These are phyloP conservation scores for Penicillium capsulatum DNA, from an alignment of 2,329 filamentous ascomycete species.

Conservation along the genomic window DNA sequence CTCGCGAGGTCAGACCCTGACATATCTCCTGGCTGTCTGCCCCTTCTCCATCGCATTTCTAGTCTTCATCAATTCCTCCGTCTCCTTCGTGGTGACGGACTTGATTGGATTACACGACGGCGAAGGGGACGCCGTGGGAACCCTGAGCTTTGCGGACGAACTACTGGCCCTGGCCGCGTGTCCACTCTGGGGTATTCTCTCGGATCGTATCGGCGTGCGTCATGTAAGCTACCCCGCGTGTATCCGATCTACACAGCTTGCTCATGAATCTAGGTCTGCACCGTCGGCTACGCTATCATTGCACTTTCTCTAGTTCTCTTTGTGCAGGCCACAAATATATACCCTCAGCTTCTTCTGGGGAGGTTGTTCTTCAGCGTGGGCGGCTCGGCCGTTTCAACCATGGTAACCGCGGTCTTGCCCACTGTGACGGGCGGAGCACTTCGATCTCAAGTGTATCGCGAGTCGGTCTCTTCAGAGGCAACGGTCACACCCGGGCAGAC, in stretches of 20 bases:
- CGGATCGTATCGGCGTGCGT: slow-evolving; percentile 47
- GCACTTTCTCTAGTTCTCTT: slow-evolving; percentile 72
- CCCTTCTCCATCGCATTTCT: slow-evolving; percentile 63
- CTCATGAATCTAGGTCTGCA: slow-evolving; percentile 44
- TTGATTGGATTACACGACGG: slow-evolving; percentile 53
- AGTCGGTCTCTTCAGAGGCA: slow-evolving; percentile 56
- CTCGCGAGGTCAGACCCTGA: slow-evolving; percentile 53
- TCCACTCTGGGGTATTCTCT: slow-evolving; percentile 48
- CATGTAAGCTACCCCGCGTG: slow-evolving; percentile 34
- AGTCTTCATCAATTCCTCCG: slow-evolving; percentile 61
- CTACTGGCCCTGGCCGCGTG: slow-evolving; percentile 47
- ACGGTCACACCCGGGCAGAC: slow-evolving; percentile 55
- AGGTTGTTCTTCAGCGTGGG: slow-evolving; percentile 85
- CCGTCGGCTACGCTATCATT: slow-evolving; percentile 77
- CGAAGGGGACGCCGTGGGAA: slow-evolving; percentile 59
- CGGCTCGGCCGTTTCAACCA: slow-evolving; percentile 89
- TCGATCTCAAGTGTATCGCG: slow-evolving; percentile 43
- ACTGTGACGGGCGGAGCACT: slow-evolving; percentile 52
- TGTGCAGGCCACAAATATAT: slow-evolving; percentile 81
- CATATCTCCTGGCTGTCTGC: slow-evolving; percentile 59
- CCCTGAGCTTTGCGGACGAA: slow-evolving; percentile 49
- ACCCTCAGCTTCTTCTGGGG: slow-evolving; percentile 80
- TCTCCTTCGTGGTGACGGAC: slow-evolving; percentile 63
- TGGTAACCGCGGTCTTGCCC: slow-evolving; percentile 94
- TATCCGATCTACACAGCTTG: slow-evolving; percentile 3